A percentile compares a stretch with the other conserved stretches of the same genome.
These are phyloP conservation scores for Lactarius sanguifluus DNA, from an alignment of 768 basidiomycete species.

Conservation along the genomic window DNA sequence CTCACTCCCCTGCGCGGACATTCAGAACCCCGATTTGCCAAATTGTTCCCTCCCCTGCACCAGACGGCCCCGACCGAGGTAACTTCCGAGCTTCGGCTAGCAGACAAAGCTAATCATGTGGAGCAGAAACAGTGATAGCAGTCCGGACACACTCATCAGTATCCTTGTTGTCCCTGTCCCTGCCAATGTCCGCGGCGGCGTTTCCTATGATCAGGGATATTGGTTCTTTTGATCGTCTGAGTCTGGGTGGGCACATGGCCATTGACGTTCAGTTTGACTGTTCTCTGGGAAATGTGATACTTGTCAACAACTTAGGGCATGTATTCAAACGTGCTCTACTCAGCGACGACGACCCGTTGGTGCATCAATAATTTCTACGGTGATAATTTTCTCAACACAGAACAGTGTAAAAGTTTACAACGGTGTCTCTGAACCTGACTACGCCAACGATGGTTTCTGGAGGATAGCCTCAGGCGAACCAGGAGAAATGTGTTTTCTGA, in stretches of 20 bases:
- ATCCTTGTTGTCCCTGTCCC: slow-evolving; percentile 7
- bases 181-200: background rate
- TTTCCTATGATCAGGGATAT: slow-evolving; percentile 19
- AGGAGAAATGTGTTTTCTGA: slow-evolving; percentile 44
- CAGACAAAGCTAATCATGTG: slow-evolving; percentile 17
- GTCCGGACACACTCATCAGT: slow-evolving; percentile 51
- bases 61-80: slow-evolving; percentile 13
- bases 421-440: slow-evolving; percentile 1
- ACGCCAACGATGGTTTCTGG: slow-evolving; percentile 47
- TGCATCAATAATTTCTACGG: background rate
- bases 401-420: slow-evolving; percentile 19
- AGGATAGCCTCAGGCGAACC: slow-evolving; percentile 44
- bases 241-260: slow-evolving; percentile 42
- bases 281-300: slow-evolving; percentile 10
- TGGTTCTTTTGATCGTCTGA: slow-evolving; percentile 35
- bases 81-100: background rate
- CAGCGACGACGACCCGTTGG: slow-evolving; percentile 2
- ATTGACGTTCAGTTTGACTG: slow-evolving; percentile 48
- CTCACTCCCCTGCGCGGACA: slow-evolving; percentile 41
- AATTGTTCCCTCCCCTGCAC: slow-evolving; percentile 37
- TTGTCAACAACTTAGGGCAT: slow-evolving; percentile 21
- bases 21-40: slow-evolving; percentile 74
- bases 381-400: slow-evolving; percentile 1
- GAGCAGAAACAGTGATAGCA: slow-evolving; percentile 37
- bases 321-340: slow-evolving; percentile 15